Evolutionary conservation across 2,329 filamentous ascomycete genomes (phyloP).

Genomic region (Penicillium janthinellum): DNA sequence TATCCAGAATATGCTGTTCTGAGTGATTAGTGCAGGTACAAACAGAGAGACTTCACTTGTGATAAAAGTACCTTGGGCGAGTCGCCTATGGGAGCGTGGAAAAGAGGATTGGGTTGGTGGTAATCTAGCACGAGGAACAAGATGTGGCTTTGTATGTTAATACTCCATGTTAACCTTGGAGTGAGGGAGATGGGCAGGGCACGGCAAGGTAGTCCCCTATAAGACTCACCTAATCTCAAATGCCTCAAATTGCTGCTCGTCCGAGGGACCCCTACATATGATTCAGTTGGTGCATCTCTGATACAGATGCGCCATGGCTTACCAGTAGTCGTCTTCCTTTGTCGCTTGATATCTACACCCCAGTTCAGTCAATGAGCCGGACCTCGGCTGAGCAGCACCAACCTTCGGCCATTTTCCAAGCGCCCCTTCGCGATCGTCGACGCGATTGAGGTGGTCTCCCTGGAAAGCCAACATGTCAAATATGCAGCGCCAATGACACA

Average conservation of each 20-base stretch:
- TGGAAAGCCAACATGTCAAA: neutral
- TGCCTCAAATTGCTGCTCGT: constrained; percentile 18
- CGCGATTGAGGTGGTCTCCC: constrained; percentile 17
- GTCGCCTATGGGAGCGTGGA: constrained; percentile 12
- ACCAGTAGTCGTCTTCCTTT: constrained; percentile 19
- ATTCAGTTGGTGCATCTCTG: neutral
- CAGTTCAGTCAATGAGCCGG: neutral
- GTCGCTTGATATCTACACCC: constrained; percentile 14
- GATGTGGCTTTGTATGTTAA: constrained; percentile 10
- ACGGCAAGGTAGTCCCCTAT: neutral
- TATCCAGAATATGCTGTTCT: constrained; percentile 15
- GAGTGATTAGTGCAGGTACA: neutral
- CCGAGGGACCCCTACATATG: constrained; percentile 12
- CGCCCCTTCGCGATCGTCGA: constrained; percentile 13
- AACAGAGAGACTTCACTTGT: neutral
- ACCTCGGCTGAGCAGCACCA: neutral
- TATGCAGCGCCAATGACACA: neutral
- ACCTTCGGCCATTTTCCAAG: constrained; percentile 16
- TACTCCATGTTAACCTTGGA: neutral
- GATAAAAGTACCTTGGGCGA: constrained; percentile 8
- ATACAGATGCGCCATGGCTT: neutral
- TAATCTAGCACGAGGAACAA: constrained; percentile 17
- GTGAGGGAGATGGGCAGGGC: neutral
- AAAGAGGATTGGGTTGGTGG: constrained; percentile 11
- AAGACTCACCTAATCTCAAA: constrained; percentile 14